These are phyloP conservation scores for Salvia splendens DNA, from an alignment of 257 asterid species.

Conservation along the genomic window DNA sequence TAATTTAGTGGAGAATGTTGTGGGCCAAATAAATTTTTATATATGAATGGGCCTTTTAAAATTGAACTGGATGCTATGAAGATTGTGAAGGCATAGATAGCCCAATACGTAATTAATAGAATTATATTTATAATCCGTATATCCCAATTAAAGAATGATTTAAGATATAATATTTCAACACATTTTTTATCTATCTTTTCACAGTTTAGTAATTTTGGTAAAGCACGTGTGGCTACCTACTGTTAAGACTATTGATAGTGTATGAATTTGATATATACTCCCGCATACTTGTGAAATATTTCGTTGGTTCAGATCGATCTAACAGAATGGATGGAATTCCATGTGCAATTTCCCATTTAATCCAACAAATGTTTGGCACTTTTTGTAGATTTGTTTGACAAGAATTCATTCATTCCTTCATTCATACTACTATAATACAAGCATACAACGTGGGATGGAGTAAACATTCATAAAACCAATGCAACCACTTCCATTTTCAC, in stretches of 20 bases:
- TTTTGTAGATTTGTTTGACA: not conserved
- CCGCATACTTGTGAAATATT: too few species aligned
- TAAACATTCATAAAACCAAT: constrained; percentile 22
- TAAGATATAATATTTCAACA: too few species aligned
- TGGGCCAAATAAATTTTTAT: not conserved
- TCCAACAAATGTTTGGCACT: constrained; percentile 23
- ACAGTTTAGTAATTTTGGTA: too few species aligned
- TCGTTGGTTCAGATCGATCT: constrained; percentile 26
- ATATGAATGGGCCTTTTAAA: not conserved
- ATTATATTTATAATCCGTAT: too few species aligned
- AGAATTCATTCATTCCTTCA: not conserved
- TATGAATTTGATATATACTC: too few species aligned
- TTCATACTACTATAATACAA: not conserved
- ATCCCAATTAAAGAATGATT: too few species aligned
- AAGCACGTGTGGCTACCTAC: too few species aligned
- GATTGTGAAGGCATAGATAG: not conserved
- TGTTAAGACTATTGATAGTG: too few species aligned
- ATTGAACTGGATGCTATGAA: not conserved
- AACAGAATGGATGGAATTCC: constrained; percentile 22
- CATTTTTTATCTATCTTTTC: too few species aligned
- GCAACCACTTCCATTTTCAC: constrained; percentile 19
- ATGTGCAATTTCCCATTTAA: constrained; percentile 32
- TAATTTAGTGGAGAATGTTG: too few species aligned
- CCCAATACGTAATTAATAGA: not conserved
- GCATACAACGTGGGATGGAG: constrained; percentile 37